These are phyloP conservation scores for Aureobasidium leucospermi DNA, from an alignment of 2,329 filamentous ascomycete genomes.

Conservation along the genomic window DNA sequence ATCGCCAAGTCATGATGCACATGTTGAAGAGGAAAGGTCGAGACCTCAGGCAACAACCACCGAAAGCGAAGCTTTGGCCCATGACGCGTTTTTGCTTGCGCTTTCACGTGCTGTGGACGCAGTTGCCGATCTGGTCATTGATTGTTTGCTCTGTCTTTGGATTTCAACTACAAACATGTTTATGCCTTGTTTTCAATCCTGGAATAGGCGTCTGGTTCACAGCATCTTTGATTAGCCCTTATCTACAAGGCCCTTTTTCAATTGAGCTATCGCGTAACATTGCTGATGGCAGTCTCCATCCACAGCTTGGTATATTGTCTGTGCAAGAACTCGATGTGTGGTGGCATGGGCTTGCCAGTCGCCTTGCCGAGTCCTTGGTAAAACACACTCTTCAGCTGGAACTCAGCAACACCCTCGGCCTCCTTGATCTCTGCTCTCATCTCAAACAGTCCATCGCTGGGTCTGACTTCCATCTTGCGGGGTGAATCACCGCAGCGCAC, in stretches of 20 bases:
- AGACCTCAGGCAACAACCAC: neutral
- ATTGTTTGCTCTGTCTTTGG: neutral
- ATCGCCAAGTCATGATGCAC: neutral
- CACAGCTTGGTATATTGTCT: conserved; percentile 49
- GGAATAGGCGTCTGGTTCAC: no score
- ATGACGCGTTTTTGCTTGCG: conserved; percentile 4
- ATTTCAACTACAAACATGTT: neutral
- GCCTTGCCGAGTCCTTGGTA: conserved; percentile 46
- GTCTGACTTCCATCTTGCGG: conserved; percentile 47
- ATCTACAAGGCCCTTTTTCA: no score
- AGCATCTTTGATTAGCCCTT: neutral
- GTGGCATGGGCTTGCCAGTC: conserved; percentile 37
- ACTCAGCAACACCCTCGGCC: conserved; percentile 53
- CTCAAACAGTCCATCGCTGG: conserved; percentile 60
- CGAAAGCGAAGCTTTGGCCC: neutral
- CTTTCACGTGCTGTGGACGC: neutral
- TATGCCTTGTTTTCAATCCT: no score
- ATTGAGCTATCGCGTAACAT: conserved; percentile 23
- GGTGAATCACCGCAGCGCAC: conserved; percentile 62
- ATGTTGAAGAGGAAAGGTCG: neutral
- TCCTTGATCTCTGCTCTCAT: conserved; percentile 55
- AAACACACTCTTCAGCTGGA: conserved; percentile 59
- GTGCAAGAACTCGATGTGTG: conserved; percentile 44
- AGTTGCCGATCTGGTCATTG: neutral
- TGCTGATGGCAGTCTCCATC: conserved; percentile 47